Conservation (phyloP, 768 basidiomycete species). For the Butyriboletus loyo region DNA sequence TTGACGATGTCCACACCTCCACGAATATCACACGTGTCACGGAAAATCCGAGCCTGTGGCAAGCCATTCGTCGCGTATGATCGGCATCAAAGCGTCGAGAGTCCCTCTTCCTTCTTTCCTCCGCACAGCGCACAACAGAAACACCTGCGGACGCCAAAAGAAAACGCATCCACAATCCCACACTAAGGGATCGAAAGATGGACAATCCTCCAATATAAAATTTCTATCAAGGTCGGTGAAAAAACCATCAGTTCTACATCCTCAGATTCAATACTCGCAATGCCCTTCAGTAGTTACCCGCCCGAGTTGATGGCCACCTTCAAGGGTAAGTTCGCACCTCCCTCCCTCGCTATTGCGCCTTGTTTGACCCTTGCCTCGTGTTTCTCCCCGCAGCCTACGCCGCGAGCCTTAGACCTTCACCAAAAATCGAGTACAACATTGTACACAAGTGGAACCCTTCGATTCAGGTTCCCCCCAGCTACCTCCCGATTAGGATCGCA, state of each 20-base stretch:
- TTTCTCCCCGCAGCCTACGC: constrained; percentile 3
- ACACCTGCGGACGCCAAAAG: background rate
- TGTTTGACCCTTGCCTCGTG: background rate
- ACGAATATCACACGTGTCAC: background rate
- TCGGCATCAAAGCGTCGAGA: background rate
- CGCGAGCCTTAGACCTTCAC: background rate
- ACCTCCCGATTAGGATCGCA: constrained; percentile 14
- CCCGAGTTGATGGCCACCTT: constrained; percentile 10
- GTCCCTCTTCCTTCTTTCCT: background rate
- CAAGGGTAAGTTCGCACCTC: background rate
- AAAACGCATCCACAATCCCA: constrained; percentile 1
- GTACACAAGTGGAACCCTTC: constrained; percentile 1
- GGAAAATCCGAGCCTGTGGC: background rate
- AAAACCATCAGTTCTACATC: background rate
- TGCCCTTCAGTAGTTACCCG: background rate
- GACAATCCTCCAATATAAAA: constrained; percentile 12
- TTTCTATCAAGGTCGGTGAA: background rate
- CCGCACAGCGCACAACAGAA: background rate
- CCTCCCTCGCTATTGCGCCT: no score
- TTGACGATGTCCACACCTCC: background rate
- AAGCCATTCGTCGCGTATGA: background rate
- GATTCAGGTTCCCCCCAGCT: constrained; percentile 10
- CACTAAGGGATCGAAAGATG: background rate
- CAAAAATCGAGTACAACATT: constrained; percentile 3
- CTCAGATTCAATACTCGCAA: constrained; percentile 1